Conservation (phyloP, 805 yeast genomes). For the Yamadazyma ubonensis region DNA sequence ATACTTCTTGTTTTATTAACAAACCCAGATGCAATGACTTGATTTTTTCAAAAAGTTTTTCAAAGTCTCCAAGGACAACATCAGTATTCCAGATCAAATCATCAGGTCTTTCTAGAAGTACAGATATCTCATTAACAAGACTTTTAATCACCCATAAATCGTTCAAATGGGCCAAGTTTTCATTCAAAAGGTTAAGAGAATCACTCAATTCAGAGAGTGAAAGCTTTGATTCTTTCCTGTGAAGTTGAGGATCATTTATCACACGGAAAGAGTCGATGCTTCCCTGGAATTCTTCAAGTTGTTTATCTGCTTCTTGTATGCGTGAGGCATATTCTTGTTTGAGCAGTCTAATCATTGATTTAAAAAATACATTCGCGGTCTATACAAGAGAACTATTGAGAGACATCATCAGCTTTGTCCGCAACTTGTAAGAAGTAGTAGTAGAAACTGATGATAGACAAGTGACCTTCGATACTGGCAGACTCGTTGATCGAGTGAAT, state of each 20-base stretch:
- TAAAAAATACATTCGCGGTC: conserved; percentile 3
- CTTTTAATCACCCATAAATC: conserved; percentile 28
- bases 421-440: conserved; percentile 36
- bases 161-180: conserved; percentile 18
- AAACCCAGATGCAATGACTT: conserved; percentile 15
- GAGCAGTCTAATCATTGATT: conserved; percentile 12
- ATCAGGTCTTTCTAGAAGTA: conserved; percentile 11
- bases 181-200: conserved; percentile 6
- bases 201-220: conserved; percentile 17
- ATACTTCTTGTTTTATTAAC: conserved; percentile 16
- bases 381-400: neutral
- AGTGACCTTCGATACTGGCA: conserved; percentile 30
- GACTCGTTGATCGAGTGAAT: conserved; percentile 39
- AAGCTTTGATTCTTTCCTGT: conserved; percentile 2
- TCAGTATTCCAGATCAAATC: conserved; percentile 19
- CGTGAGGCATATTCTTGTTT: conserved; percentile 6
- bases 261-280: conserved; percentile 16
- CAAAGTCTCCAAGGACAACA: conserved; percentile 18
- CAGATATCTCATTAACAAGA: conserved; percentile 23
- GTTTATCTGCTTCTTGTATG: conserved; percentile 3
- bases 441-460: conserved; percentile 36
- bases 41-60: conserved; percentile 18
- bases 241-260: conserved; percentile 20
- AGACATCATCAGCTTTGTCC: conserved; percentile 14
- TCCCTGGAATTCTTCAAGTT: conserved; percentile 13